phyloP scores from a whole-genome alignment of 2,329 filamentous ascomycete genomes.

The Teratosphaeria viscida region DNA sequence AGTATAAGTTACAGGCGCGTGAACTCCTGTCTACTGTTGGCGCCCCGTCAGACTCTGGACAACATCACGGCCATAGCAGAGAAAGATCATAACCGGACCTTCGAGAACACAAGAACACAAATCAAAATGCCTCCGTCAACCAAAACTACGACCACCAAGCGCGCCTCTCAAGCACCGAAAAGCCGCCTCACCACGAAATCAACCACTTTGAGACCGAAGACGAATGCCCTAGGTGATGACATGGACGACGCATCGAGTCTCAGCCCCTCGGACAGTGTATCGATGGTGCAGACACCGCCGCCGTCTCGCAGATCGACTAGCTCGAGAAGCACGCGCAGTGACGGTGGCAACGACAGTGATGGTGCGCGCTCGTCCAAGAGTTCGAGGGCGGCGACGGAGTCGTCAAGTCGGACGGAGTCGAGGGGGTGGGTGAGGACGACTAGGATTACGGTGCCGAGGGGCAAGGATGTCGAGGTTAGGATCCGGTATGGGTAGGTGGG shows the following conservation, averaged over 20 bases:
- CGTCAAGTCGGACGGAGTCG: not conserved
- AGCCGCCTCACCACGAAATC: not conserved
- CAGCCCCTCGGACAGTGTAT: not conserved
- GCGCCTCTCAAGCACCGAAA: not conserved
- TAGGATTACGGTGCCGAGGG: not conserved
- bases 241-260: not conserved
- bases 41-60: not conserved
- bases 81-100: not conserved
- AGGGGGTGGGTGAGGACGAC: not conserved
- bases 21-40: not conserved
- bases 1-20: not conserved
- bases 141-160: not conserved
- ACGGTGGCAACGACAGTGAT: not conserved
- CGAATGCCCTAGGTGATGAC: not conserved
- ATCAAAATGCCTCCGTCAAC: not conserved
- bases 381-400: not conserved
- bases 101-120: not conserved
- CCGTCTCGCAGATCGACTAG: not conserved
- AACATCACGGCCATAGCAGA: not conserved
- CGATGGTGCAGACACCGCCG: not conserved
- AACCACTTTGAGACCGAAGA: not conserved
- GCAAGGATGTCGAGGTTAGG: not conserved
- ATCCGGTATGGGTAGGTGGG: not conserved
- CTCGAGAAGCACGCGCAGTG: not conserved
- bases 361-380: not conserved